phyloP scores from a whole-genome alignment of 129 eudicot species.

The Logfia minima region DNA sequence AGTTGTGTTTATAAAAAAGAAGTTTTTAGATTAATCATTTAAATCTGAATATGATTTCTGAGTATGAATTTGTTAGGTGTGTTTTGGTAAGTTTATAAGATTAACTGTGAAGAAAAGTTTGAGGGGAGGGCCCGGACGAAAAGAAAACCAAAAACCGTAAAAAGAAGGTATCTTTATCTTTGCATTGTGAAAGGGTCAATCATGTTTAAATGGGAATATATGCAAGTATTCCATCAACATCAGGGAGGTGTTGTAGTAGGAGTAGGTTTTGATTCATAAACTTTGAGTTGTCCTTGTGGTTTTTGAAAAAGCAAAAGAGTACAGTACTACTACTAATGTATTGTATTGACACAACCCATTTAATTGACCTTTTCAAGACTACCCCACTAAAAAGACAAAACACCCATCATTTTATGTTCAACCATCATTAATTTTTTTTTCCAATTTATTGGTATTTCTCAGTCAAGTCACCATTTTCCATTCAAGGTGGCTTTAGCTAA shows the following conservation, averaged over 20 bases:
- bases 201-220: conserved; percentile 28
- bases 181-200: conserved; percentile 24
- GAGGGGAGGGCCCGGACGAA: not conserved
- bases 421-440: conserved; percentile 20
- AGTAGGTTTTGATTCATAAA: conserved; percentile 24
- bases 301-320: conserved; percentile 32
- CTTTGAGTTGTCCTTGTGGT: conserved; percentile 32
- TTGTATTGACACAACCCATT: conserved; percentile 33
- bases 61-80: too few relatives aligned
- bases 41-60: too few relatives aligned
- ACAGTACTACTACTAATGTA: conserved; percentile 31
- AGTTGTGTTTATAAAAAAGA: too few relatives aligned
- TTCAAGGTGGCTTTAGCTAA: conserved; percentile 22
- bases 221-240: conserved; percentile 29
- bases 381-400: conserved; percentile 47
- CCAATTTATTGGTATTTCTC: conserved; percentile 4
- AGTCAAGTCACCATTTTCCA: conserved; percentile 32
- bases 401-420: conserved; percentile 40
- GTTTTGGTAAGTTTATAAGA: not conserved
- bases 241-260: conserved; percentile 17
- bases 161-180: conserved; percentile 17
- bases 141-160: conserved; percentile 10
- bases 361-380: conserved; percentile 41
- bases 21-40: too few relatives aligned
- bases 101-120: not conserved